These are phyloP conservation scores for Stagonosporopsis cucurbitacearum DNA, from an alignment of 2,329 filamentous ascomycete genomes.

Conservation along the genomic window DNA sequence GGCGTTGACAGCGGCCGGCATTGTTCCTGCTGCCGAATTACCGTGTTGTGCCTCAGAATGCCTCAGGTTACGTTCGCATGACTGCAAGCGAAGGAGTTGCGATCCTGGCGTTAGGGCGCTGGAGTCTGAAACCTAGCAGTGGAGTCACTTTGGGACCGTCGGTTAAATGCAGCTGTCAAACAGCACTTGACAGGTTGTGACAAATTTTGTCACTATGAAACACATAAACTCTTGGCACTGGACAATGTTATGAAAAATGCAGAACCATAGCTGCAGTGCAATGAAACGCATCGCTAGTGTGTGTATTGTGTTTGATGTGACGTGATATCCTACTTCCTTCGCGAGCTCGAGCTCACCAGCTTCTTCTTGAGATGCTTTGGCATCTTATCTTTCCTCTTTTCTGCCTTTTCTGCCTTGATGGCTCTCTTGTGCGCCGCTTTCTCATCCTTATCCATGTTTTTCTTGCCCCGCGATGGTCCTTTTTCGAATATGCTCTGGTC, in stretches of 20 bases:
- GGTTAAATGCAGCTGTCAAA: neutral
- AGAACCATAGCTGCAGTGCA: neutral
- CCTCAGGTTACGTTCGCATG: constrained; percentile 8
- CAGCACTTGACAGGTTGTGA: neutral
- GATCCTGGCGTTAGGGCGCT: neutral
- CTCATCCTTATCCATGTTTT: constrained; percentile 88
- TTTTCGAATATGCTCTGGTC: constrained; percentile 46
- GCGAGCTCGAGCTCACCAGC: constrained; percentile 68
- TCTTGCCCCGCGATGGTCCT: constrained; percentile 43
- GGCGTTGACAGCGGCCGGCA: neutral
- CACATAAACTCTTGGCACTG: neutral
- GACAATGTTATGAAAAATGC: neutral
- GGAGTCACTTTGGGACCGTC: neutral
- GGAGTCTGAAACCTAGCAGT: neutral
- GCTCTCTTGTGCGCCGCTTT: constrained; percentile 89
- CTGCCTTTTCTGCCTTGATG: constrained; percentile 93
- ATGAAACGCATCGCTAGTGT: neutral
- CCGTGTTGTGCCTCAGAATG: constrained; percentile 2
- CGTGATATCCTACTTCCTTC: constrained; percentile 60
- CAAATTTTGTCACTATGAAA: neutral
- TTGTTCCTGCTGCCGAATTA: neutral
- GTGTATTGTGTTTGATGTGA: neutral
- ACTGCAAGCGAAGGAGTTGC: neutral
- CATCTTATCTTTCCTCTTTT: constrained; percentile 93
- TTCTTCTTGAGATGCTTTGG: constrained; percentile 96